phyloP scores from a whole-genome alignment of 495 filamentous ascomycete species.

The Collariella sp. region DNA sequence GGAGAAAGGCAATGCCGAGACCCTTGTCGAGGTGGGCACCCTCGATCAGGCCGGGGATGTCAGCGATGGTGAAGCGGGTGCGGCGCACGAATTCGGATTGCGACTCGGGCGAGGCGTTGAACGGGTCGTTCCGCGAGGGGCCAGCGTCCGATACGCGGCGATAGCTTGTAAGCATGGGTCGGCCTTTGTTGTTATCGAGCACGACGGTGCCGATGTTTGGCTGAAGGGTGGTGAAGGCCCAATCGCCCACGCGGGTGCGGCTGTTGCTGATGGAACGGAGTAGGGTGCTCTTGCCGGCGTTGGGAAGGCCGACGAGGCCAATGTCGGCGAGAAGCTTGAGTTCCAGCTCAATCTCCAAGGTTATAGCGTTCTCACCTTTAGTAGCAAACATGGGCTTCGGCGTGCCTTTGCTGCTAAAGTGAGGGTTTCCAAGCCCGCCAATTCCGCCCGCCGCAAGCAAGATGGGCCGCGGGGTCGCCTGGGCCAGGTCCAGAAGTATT shows the following conservation, averaged over 20 bases:
- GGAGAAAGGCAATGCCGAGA: slow-evolving; percentile 81
- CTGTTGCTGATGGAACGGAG: slow-evolving; percentile 78
- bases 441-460: slow-evolving; percentile 85
- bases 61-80: slow-evolving; percentile 83
- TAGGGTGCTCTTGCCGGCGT: slow-evolving; percentile 92
- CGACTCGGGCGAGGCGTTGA: slow-evolving; percentile 20
- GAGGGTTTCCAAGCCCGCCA: slow-evolving; percentile 87
- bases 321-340: slow-evolving; percentile 93
- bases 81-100: slow-evolving; percentile 41
- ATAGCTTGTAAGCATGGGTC: slow-evolving; percentile 34
- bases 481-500: slow-evolving; percentile 72
- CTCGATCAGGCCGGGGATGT: slow-evolving; percentile 87
- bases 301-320: slow-evolving; percentile 87
- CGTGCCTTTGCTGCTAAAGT: slow-evolving; percentile 65
- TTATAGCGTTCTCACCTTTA: slow-evolving; percentile 69
- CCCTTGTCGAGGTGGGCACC: slow-evolving; percentile 89
- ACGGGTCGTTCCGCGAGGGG: slow-evolving; percentile 27
- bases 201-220: slow-evolving; percentile 95
- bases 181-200: slow-evolving; percentile 70
- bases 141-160: slow-evolving; percentile 26
- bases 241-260: slow-evolving; percentile 80
- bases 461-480: slow-evolving; percentile 71
- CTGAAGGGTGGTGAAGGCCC: slow-evolving; percentile 93
- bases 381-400: slow-evolving; percentile 79
- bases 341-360: slow-evolving; percentile 75